Conservation (phyloP, 352 stramenopile species). For the Phytopythium aichiense region DNA sequence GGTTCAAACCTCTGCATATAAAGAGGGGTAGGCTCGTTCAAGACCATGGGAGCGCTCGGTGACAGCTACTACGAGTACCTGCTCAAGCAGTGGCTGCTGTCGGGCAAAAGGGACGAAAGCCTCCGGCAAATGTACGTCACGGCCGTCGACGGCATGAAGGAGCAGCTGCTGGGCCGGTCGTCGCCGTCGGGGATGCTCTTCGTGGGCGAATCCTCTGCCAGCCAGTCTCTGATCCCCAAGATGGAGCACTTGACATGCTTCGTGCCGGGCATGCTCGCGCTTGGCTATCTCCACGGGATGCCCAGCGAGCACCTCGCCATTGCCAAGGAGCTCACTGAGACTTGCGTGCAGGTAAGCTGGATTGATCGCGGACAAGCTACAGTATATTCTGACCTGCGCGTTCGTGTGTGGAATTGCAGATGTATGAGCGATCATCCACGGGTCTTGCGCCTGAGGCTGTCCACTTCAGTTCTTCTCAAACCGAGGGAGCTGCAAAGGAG, state of each 20-base stretch:
- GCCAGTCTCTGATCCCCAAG: conserved; percentile 19
- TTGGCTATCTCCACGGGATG: conserved; percentile 60
- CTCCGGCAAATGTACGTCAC: conserved; percentile 49
- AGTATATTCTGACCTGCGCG: background rate
- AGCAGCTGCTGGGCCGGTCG: conserved; percentile 31
- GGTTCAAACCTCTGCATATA: too few species aligned
- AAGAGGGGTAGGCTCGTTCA: conserved; percentile 8
- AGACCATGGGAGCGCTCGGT: conserved; percentile 53
- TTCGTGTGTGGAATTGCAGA: conserved; percentile 19
- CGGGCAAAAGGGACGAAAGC: conserved; percentile 38
- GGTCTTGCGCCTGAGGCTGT: conserved; percentile 74
- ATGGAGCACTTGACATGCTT: conserved; percentile 91
- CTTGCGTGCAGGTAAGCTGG: conserved; percentile 53
- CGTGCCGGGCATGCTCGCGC: conserved; percentile 72
- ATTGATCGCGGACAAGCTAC: background rate
- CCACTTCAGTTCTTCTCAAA: conserved; percentile 43
- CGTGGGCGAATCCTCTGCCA: conserved; percentile 32
- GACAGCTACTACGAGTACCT: conserved; percentile 81
- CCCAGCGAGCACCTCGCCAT: conserved; percentile 49
- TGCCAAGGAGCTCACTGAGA: conserved; percentile 65
- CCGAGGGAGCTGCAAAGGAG: conserved; percentile 9
- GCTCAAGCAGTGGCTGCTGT: conserved; percentile 70
- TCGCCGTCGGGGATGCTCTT: conserved; percentile 37
- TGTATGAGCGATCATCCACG: conserved; percentile 59
- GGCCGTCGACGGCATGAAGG: conserved; percentile 47